These are phyloP conservation scores for Phytophthora pseudosyringae DNA, from an alignment of 352 stramenopile species.

Conservation along the genomic window DNA sequence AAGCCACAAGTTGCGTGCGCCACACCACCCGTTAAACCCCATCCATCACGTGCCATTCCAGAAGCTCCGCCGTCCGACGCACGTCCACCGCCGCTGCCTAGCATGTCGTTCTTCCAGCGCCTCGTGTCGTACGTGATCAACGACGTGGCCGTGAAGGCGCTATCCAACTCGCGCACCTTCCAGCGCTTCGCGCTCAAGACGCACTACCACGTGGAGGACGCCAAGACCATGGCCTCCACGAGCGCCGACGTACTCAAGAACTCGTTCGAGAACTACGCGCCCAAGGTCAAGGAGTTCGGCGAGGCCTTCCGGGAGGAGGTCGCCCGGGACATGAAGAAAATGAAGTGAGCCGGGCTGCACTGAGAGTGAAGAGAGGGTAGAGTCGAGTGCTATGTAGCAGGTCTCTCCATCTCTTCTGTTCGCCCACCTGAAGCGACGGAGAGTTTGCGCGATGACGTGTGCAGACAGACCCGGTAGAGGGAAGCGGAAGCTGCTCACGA, in stretches of 20 bases:
- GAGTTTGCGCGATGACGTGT: too few species aligned
- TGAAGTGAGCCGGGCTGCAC: constrained; percentile 48
- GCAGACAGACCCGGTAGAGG: too few species aligned
- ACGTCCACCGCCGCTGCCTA: background rate
- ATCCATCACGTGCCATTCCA: constrained; percentile 23
- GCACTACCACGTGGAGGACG: constrained; percentile 83
- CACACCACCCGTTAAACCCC: constrained; percentile 16
- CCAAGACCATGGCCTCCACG: constrained; percentile 72
- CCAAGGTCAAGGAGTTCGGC: constrained; percentile 82
- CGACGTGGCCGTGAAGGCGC: constrained; percentile 85
- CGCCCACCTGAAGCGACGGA: too few species aligned
- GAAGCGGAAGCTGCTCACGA: background rate
- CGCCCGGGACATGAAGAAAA: constrained; percentile 72
- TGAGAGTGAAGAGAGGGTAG: background rate
- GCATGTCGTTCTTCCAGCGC: constrained; percentile 87
- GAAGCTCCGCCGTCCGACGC: constrained; percentile 10
- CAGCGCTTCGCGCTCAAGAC: constrained; percentile 88
- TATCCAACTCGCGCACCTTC: constrained; percentile 83
- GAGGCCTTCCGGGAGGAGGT: constrained; percentile 79
- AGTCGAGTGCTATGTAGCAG: background rate
- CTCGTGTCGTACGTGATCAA: constrained; percentile 85
- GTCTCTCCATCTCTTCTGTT: background rate
- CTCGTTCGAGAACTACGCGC: constrained; percentile 62
- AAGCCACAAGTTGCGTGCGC: background rate
- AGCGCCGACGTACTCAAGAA: constrained; percentile 54